phyloP scores from a whole-genome alignment of 2,329 filamentous ascomycete genomes.

The Beauveria sp. region DNA sequence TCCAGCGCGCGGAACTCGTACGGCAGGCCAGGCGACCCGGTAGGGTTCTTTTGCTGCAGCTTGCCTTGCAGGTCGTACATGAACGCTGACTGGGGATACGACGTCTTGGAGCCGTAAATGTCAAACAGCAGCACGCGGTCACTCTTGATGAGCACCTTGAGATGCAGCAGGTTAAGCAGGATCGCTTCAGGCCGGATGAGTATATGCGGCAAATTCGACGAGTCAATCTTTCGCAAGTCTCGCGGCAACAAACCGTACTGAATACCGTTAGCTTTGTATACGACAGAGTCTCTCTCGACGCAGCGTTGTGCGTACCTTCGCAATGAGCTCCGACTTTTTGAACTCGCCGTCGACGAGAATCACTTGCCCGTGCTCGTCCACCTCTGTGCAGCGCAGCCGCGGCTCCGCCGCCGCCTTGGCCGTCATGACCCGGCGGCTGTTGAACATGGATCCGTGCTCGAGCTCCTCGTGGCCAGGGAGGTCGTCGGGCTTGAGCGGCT shows the following conservation, averaged over 20 bases:
- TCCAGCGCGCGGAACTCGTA: conserved; percentile 97
- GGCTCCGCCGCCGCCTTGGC: conserved; percentile 77
- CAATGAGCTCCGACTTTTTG: conserved; percentile 94
- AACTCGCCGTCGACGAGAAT: conserved; percentile 93
- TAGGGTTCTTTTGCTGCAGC: conserved; percentile 66
- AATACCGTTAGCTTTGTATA: neutral
- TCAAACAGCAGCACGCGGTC: conserved; percentile 94
- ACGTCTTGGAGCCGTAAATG: conserved; percentile 88
- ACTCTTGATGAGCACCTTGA: conserved; percentile 90
- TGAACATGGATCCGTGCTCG: conserved; percentile 45
- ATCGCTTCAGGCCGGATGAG: conserved; percentile 89
- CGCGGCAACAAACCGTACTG: conserved; percentile 88
- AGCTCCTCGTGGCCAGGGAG: conserved; percentile 33
- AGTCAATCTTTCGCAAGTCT: conserved; percentile 96
- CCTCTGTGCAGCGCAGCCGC: conserved; percentile 85
- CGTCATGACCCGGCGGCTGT: conserved; percentile 59
- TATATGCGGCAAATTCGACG: conserved; percentile 89
- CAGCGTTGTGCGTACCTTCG: conserved; percentile 53
- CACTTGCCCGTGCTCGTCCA: conserved; percentile 86
- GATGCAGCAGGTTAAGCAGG: conserved; percentile 89
- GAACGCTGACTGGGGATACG: conserved; percentile 91
- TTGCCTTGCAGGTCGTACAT: conserved; percentile 97
- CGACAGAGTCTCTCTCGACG: neutral
- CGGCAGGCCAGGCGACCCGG: conserved; percentile 60
- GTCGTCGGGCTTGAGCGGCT: conserved; percentile 47